These are phyloP conservation scores for Fusarium lateritium DNA, from an alignment of 2,329 filamentous ascomycete species.

Conservation along the genomic window DNA sequence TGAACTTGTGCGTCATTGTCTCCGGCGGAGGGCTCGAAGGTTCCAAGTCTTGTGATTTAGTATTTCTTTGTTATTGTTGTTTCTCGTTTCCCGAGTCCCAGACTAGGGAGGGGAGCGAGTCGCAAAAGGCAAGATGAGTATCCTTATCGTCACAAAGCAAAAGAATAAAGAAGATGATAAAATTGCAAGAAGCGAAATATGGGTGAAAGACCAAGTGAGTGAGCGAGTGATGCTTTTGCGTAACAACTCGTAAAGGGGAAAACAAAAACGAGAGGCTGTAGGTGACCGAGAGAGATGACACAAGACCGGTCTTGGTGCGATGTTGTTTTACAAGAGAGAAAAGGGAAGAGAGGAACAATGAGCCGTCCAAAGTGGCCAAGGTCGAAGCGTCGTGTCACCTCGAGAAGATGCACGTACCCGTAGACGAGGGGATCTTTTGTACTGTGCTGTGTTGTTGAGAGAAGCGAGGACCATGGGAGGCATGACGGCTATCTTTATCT, in stretches of 20 bases:
- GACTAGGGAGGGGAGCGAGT: slow-evolving; percentile 19
- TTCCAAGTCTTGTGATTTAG: not conserved
- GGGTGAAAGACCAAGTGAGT: not conserved
- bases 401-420: slow-evolving; percentile 34
- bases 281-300: slow-evolving; percentile 14
- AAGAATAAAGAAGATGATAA: not conserved
- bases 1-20: slow-evolving; percentile 32
- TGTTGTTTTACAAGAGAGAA: not conserved
- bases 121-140: slow-evolving; percentile 3
- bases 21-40: not conserved
- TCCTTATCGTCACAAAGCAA: not conserved
- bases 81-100: slow-evolving; percentile 25
- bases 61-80: not conserved
- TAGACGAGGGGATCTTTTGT: slow-evolving; percentile 12
- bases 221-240: not conserved
- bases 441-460: not conserved
- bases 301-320: slow-evolving; percentile 8
- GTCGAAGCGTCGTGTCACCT: slow-evolving; percentile 32
- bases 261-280: slow-evolving; percentile 7
- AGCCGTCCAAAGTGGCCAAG: slow-evolving; percentile 32
- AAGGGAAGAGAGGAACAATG: slow-evolving; percentile 11
- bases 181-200: not conserved
- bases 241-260: slow-evolving; percentile 2
- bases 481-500: slow-evolving; percentile 2
- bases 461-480: not conserved